Conservation (phyloP, 2,329 filamentous ascomycete species). For the Ophiostoma montium region DNA sequence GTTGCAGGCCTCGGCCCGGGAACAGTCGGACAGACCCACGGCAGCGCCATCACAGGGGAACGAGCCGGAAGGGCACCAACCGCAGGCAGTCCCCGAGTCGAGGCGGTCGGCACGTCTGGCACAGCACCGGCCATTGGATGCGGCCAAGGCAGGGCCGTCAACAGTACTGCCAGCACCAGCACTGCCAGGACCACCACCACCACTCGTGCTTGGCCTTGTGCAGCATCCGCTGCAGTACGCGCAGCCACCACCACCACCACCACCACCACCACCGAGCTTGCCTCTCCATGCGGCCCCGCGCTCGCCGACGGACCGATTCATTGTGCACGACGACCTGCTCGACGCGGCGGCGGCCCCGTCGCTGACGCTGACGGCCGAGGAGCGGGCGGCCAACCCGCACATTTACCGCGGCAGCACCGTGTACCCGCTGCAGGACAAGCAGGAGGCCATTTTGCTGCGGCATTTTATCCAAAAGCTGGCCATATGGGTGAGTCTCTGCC, state of each 20-base stretch:
- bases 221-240: neutral
- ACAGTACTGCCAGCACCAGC: neutral
- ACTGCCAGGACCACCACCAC: neutral
- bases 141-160: neutral
- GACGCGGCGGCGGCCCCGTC: neutral
- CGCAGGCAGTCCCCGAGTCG: neutral
- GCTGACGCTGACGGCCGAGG: neutral
- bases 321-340: conserved; percentile 15
- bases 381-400: conserved; percentile 2
- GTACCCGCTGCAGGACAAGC: conserved; percentile 17
- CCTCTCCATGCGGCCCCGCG: neutral
- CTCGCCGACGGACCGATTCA: conserved; percentile 20
- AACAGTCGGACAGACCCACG: too few relatives aligned
- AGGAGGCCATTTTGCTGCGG: conserved; percentile 19
- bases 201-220: too few relatives aligned
- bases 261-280: neutral
- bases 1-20: neutral
- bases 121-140: neutral
- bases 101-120: neutral
- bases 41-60: neutral
- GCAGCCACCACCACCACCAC: too few relatives aligned
- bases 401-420: conserved; percentile 16
- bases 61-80: neutral
- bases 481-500: conserved; percentile 20
- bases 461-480: conserved; percentile 23